phyloP scores from a whole-genome alignment of 2,329 filamentous ascomycete genomes.

The Fusarium subtropicale region DNA sequence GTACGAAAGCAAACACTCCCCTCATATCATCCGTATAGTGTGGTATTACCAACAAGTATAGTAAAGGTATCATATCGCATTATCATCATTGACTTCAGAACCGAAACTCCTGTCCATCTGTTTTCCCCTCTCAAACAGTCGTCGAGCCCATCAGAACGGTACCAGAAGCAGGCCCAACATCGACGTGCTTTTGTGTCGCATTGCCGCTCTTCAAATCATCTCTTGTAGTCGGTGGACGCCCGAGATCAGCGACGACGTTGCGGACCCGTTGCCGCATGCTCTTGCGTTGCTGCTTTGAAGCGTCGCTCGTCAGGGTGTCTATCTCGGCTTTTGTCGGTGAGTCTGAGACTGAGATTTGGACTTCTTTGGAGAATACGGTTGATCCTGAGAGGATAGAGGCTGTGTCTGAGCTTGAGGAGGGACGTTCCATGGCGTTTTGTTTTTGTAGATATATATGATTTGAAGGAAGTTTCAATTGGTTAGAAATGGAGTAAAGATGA shows the following conservation, averaged over 20 bases:
- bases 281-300: conserved; percentile 38
- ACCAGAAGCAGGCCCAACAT: conserved; percentile 45
- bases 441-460: background rate
- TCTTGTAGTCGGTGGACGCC: conserved; percentile 49
- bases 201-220: conserved; percentile 51
- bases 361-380: conserved; percentile 48
- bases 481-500: background rate
- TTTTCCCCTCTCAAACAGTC: conserved; percentile 22
- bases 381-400: conserved; percentile 50
- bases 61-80: background rate
- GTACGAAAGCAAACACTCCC: background rate
- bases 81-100: background rate
- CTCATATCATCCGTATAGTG: background rate
- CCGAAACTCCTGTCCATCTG: background rate
- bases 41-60: background rate
- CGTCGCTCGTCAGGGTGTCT: background rate
- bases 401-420: conserved; percentile 48
- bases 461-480: background rate
- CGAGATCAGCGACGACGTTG: conserved; percentile 51
- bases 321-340: conserved; percentile 23
- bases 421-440: conserved; percentile 39
- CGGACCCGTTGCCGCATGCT: conserved; percentile 51
- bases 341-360: conserved; percentile 6
- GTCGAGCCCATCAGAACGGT: conserved; percentile 43
- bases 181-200: conserved; percentile 45